Evolutionary conservation across 2,329 filamentous ascomycete genomes (phyloP).

Genomic region (Nigrospora sphaerica): DNA sequence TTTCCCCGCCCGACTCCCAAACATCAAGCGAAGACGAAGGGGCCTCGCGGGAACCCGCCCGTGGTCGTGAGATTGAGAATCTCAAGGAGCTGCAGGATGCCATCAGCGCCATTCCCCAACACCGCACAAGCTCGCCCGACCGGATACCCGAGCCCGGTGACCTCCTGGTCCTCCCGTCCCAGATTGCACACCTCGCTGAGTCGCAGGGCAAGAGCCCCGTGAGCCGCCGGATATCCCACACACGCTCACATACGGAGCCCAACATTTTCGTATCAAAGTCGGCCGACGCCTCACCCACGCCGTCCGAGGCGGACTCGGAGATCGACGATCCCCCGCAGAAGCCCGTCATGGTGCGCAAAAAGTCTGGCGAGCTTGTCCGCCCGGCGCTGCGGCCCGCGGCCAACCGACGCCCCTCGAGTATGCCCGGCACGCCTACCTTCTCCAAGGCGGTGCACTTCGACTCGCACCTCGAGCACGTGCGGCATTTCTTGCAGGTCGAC

Average conservation of each 20-base stretch:
- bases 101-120: constrained; percentile 70
- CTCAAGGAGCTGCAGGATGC: constrained; percentile 72
- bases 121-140: constrained; percentile 50
- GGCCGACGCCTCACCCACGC: constrained; percentile 39
- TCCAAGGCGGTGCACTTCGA: constrained; percentile 98
- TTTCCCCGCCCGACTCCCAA: constrained; percentile 81
- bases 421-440: constrained; percentile 95
- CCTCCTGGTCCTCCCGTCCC: constrained; percentile 27
- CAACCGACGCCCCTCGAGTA: constrained; percentile 81
- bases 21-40: constrained; percentile 73
- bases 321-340: constrained; percentile 52
- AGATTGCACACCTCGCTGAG: constrained; percentile 22
- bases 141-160: constrained; percentile 26
- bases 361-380: constrained; percentile 93
- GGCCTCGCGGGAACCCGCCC: constrained; percentile 26
- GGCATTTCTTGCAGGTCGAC: constrained; percentile 92
- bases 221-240: constrained; percentile 38
- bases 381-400: constrained; percentile 79
- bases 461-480: constrained; percentile 89
- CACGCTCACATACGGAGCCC: constrained; percentile 50
- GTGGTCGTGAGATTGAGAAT: constrained; percentile 43
- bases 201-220: constrained; percentile 40
- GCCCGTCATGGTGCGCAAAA: constrained; percentile 94
- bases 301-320: constrained; percentile 58
- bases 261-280: constrained; percentile 38